Conservation (phyloP, 2,329 filamentous ascomycete genomes). For the Xylariaceae sp. region DNA sequence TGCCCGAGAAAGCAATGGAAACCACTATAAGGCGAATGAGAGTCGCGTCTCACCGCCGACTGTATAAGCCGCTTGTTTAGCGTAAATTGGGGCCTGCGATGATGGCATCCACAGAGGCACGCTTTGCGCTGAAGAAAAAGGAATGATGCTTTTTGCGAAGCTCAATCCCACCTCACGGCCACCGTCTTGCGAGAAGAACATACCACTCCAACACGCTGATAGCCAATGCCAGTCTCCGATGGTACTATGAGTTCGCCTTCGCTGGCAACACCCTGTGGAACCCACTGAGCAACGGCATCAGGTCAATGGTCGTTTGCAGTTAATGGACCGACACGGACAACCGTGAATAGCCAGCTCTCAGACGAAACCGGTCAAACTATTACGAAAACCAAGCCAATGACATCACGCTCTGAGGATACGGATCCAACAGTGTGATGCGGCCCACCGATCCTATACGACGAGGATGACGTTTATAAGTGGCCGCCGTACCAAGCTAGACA, state of each 20-base stretch:
- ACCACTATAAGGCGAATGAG: background rate
- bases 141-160: background rate
- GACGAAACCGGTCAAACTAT: background rate
- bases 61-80: slow-evolving; percentile 1
- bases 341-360: background rate
- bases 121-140: slow-evolving; percentile 1
- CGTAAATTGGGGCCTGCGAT: slow-evolving; percentile 3
- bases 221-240: background rate
- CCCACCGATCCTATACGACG: background rate
- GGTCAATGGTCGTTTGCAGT: background rate
- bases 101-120: background rate
- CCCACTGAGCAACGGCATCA: background rate
- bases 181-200: background rate
- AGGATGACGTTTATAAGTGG: slow-evolving; percentile 8
- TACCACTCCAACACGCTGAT: background rate
- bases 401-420: background rate
- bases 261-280: slow-evolving; percentile 1
- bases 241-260: background rate
- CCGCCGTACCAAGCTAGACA: slow-evolving; percentile 2
- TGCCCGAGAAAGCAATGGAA: background rate
- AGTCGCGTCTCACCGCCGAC: slow-evolving; percentile 1
- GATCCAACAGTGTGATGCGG: background rate
- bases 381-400: background rate
- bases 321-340: background rate
- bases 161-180: background rate